Conservation (phyloP, 2,329 filamentous ascomycete genomes). For the Fusarium euwallaceae region DNA sequence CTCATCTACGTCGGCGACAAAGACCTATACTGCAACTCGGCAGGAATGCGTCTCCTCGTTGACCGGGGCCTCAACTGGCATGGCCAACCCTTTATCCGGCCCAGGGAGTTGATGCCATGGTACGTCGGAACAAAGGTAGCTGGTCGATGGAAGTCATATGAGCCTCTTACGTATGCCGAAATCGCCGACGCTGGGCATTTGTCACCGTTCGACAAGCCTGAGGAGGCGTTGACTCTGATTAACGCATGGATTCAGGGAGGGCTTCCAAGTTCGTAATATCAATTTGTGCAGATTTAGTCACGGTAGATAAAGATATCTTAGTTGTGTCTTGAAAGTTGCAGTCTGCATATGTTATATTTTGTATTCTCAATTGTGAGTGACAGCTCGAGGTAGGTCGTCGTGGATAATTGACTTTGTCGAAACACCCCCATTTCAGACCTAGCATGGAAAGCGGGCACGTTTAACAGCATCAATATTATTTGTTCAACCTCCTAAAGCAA, state of each 20-base stretch:
- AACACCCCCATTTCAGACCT: no score
- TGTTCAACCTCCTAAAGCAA: neutral
- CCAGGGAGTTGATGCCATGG: neutral
- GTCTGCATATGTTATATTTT: no score
- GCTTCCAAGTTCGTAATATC: neutral
- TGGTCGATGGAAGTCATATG: conserved; percentile 12
- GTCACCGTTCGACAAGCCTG: conserved; percentile 8
- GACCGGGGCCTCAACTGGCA: neutral
- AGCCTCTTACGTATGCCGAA: conserved; percentile 12
- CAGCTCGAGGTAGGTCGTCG: no score
- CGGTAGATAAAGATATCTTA: neutral
- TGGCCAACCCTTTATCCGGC: neutral
- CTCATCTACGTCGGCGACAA: conserved; percentile 17
- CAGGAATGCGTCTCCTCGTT: conserved; percentile 5
- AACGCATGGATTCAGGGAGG: conserved; percentile 8
- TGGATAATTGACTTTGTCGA: no score
- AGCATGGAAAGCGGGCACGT: no score
- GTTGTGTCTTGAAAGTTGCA: neutral
- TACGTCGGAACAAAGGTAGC: neutral
- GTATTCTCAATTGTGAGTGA: no score
- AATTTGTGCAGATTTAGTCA: neutral
- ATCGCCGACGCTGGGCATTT: conserved; percentile 4
- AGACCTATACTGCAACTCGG: conserved; percentile 7
- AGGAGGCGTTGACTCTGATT: conserved; percentile 5
- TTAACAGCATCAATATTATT: neutral